phyloP scores from a whole-genome alignment of 345 rosid genomes.

The Aquilaria sinensis region DNA sequence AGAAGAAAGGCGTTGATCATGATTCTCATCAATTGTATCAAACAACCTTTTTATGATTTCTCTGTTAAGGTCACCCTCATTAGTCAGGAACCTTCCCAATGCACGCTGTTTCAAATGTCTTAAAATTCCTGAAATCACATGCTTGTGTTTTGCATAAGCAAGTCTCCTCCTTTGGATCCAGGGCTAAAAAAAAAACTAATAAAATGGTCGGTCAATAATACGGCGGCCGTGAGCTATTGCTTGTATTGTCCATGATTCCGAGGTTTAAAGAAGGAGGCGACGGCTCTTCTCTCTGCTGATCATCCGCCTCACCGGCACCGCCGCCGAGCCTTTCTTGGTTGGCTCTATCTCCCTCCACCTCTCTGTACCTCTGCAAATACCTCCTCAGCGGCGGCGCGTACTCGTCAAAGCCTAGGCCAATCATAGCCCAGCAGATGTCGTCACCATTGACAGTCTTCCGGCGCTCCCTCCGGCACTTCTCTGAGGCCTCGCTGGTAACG shows the following conservation, averaged over 20 bases:
- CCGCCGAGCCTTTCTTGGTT: slow-evolving; percentile 13
- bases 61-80: slow-evolving; percentile 52
- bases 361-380: slow-evolving; percentile 26
- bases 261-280: not conserved
- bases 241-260: no score
- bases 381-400: slow-evolving; percentile 17
- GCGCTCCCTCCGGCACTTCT: slow-evolving; percentile 30
- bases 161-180: slow-evolving; percentile 78
- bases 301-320: not conserved
- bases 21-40: slow-evolving; percentile 48
- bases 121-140: slow-evolving; percentile 64
- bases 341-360: slow-evolving; percentile 22
- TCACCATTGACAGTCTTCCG: slow-evolving; percentile 32
- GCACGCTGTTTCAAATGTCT: slow-evolving; percentile 55
- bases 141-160: slow-evolving; percentile 73
- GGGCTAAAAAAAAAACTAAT: slow-evolving; percentile 59
- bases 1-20: slow-evolving; percentile 35
- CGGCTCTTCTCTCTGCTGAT: slow-evolving; percentile 7
- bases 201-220: not conserved
- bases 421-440: slow-evolving; percentile 27
- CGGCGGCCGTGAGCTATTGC: not conserved
- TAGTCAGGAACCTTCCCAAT: slow-evolving; percentile 57
- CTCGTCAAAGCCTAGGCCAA: slow-evolving; percentile 24
- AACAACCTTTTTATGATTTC: slow-evolving; percentile 53
- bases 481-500: slow-evolving; percentile 27